Evolutionary conservation across 352 stramenopile genomes (phyloP).

Genomic region (Globisporangium spinosum): DNA sequence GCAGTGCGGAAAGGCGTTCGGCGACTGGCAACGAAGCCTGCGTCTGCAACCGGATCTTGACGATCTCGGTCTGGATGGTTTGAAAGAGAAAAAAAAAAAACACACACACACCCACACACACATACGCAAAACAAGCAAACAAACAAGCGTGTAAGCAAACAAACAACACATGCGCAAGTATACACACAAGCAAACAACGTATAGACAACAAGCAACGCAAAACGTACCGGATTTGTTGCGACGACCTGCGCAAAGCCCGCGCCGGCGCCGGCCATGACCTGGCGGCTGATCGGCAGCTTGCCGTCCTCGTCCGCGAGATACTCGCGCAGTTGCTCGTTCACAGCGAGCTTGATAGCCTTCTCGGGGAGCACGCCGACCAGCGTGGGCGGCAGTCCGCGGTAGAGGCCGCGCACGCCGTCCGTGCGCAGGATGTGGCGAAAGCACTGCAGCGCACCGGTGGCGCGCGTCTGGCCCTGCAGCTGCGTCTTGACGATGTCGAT

Average conservation of each 20-base stretch:
- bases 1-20: slow-evolving; percentile 49
- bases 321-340: slow-evolving; percentile 90
- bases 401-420: slow-evolving; percentile 64
- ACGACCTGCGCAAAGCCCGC: slow-evolving; percentile 79
- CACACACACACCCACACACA: no score
- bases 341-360: slow-evolving; percentile 90
- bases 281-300: slow-evolving; percentile 49
- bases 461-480: slow-evolving; percentile 73
- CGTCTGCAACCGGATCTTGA: slow-evolving; percentile 91
- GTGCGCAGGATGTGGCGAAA: slow-evolving; percentile 70
- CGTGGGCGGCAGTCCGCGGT: slow-evolving; percentile 73
- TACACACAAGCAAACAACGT: neutral
- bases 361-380: slow-evolving; percentile 84
- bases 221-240: slow-evolving; percentile 78
- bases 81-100: neutral
- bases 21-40: slow-evolving; percentile 63
- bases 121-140: slow-evolving; percentile 9
- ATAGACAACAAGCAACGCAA: neutral
- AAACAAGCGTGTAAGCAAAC: neutral
- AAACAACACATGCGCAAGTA: neutral
- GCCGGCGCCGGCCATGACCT: slow-evolving; percentile 68
- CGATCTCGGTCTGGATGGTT: slow-evolving; percentile 74
- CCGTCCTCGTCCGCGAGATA: slow-evolving; percentile 58
- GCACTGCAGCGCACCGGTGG: slow-evolving; percentile 54
- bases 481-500: slow-evolving; percentile 93